These are phyloP conservation scores for Trypanosoma grayi DNA, from an alignment of 208 protist species.

Conservation along the genomic window DNA sequence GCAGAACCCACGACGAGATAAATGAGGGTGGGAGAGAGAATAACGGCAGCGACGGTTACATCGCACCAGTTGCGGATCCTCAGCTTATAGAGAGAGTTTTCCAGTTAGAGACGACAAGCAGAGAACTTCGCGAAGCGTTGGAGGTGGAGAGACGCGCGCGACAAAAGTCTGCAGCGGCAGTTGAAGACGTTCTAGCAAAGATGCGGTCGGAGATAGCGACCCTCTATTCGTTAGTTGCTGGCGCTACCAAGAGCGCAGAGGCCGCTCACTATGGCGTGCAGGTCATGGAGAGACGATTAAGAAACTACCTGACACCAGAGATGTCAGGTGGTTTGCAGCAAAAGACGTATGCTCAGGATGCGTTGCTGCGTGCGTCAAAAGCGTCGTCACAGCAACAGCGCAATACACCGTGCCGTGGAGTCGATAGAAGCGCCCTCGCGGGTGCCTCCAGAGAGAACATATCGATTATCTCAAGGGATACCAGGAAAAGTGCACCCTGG, in stretches of 20 bases:
- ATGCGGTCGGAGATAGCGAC: background rate
- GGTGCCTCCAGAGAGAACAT: background rate
- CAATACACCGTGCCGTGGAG: background rate
- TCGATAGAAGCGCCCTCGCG: background rate
- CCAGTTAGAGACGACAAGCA: background rate
- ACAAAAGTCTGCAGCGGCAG: background rate
- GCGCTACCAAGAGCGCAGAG: slow-evolving; percentile 13
- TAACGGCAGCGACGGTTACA: background rate
- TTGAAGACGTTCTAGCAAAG: background rate
- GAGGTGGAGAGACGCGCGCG: background rate
- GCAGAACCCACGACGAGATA: background rate
- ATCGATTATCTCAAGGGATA: background rate
- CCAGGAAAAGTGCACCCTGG: background rate
- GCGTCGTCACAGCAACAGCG: background rate
- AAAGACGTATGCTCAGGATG: background rate
- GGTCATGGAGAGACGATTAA: slow-evolving; percentile 5
- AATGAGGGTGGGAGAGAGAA: background rate
- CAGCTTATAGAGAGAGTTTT: slow-evolving; percentile 2
- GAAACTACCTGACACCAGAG: background rate
- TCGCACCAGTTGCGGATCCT: background rate
- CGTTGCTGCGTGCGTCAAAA: background rate
- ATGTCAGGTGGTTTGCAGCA: background rate
- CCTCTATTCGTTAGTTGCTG: slow-evolving; percentile 8
- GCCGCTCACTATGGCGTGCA: slow-evolving; percentile 6
- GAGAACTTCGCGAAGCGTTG: slow-evolving; percentile 3